Evolutionary conservation across 129 eudicot genomes (phyloP), one percentile per base, ranked within the genome.

Genomic region (Saposhnikovia divaricata): DNA sequence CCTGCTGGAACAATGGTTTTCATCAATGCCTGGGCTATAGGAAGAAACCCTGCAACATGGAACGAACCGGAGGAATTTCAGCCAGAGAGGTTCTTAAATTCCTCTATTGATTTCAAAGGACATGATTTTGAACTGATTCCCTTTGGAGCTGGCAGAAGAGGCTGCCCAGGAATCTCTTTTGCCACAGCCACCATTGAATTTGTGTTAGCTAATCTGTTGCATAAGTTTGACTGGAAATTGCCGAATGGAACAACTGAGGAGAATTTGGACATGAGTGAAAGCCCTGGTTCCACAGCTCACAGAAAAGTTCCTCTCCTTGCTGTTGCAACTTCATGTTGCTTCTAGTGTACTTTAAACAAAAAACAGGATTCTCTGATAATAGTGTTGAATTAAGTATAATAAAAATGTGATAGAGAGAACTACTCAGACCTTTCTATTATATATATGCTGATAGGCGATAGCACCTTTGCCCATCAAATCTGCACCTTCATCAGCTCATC

Each of bases 81-180:
- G 8, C 91, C 87, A 0, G 89, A 87, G 40, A 85, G 93, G 83
- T 90, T 90, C 74, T 42, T 85, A 72, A 69, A 68, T 44, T 37
- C 77, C 53, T n/a, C 72, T 28, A 38, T 81, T 27, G 89, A 87
- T 59, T 84, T 80, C 27, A 77, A 74, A 66, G 87, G 86, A 1
- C 74, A 61, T 34, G 87, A 87, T 43, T 89, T 87, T 69, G 40
- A 87, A 42, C 47, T 87, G n/a, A 80, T 89, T 72, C 89, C 89
- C 2, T 89, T 89, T 55, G 93, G 91, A 42, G 81, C 86, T 1
- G 91, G 89, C 4, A 80, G 91, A n/a, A 83, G 93, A 61, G 80
- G 81, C 4, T 87, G 89, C 38, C 93, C 87, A 4, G 91, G 89
- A 74, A 81, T 84, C 12, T 40, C 81, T n/a, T 89, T 87, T 44